phyloP scores from a whole-genome alignment of 1,139 yeast species.

The Saccharomycopsis phalli region DNA sequence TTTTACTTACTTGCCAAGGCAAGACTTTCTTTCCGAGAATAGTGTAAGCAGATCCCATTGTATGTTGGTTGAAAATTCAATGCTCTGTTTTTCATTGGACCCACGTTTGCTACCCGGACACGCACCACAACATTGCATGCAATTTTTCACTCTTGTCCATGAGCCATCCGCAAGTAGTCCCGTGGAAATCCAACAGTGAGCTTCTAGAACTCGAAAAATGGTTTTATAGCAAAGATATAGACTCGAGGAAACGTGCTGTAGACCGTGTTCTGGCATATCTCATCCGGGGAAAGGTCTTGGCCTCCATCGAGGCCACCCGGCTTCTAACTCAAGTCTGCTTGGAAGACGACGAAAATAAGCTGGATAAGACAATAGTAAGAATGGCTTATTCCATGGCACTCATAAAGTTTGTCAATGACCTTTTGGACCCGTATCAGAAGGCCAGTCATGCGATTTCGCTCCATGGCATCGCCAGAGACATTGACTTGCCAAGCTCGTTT shows the following conservation, averaged over 20 bases:
- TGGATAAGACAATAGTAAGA: conserved; percentile 27
- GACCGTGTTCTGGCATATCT: conserved; percentile 52
- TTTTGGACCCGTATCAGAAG: conserved; percentile 80
- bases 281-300: conserved; percentile 67
- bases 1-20: conserved; percentile 19
- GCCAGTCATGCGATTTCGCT: conserved; percentile 73
- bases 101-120: neutral
- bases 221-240: conserved; percentile 40
- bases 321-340: conserved; percentile 43
- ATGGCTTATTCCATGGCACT: conserved; percentile 68
- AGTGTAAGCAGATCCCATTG: conserved; percentile 20
- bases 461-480: conserved; percentile 58
- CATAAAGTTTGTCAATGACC: conserved; percentile 83
- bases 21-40: conserved; percentile 19
- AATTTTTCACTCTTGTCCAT: neutral
- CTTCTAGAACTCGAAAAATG: conserved; percentile 45
- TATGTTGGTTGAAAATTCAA: neutral
- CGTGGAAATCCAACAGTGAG: conserved; percentile 48
- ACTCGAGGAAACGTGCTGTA: conserved; percentile 41
- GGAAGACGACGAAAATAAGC: conserved; percentile 3
- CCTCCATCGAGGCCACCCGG: conserved; percentile 69
- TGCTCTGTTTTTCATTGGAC: neutral
- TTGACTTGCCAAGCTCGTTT: conserved; percentile 69
- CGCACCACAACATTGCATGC: neutral
- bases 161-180: conserved; percentile 39